Evolutionary conservation across 2,329 filamentous ascomycete species (phyloP).

Genomic region (Monosporascus ibericus): DNA sequence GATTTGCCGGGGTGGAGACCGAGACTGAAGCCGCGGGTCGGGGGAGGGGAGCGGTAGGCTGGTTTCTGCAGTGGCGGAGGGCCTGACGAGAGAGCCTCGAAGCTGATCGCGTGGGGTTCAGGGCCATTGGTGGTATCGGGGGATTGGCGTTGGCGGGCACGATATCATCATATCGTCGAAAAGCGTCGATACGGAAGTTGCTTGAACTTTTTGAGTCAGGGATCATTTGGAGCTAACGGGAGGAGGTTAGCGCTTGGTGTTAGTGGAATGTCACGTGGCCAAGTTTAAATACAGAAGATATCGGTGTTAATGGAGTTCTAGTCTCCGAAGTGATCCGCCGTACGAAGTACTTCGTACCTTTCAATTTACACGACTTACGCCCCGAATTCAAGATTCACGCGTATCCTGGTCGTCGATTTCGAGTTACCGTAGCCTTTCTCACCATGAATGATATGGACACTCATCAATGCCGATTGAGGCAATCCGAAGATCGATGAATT

Average conservation of each 20-base stretch:
- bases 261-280: neutral
- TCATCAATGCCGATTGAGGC: conserved; percentile 5
- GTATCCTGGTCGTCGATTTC: neutral
- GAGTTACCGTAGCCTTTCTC: too few species aligned
- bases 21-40: conserved; percentile 5
- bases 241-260: neutral
- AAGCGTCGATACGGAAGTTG: neutral
- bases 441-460: conserved; percentile 2
- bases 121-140: conserved; percentile 24
- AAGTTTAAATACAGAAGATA: neutral
- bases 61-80: conserved; percentile 21
- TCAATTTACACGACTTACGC: conserved; percentile 6
- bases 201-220: neutral
- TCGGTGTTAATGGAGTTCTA: neutral
- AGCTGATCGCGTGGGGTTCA: conserved; percentile 27
- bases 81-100: conserved; percentile 27
- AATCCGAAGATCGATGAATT: neutral
- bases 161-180: neutral
- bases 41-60: conserved; percentile 6
- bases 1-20: too few species aligned
- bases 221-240: neutral
- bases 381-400: neutral
- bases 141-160: neutral
- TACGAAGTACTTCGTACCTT: neutral
- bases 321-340: neutral